A percentile compares a stretch with the other conserved stretches of the same genome.
Evolutionary conservation across 2,329 filamentous ascomycete species (phyloP).

Genomic region (Trichoderma asperellum): DNA sequence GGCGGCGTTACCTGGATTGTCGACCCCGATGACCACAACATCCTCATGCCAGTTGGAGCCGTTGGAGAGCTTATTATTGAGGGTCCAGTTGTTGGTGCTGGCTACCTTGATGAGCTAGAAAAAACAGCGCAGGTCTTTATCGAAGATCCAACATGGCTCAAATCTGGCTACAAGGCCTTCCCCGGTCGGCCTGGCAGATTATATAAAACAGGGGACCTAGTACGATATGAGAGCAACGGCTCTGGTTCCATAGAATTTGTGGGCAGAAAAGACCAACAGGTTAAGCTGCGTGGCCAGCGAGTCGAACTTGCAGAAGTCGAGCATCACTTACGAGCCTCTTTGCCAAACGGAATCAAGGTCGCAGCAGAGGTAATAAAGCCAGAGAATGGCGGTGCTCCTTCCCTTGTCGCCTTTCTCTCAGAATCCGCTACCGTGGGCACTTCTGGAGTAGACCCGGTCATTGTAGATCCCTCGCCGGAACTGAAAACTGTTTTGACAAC

Average conservation of each 20-base stretch:
- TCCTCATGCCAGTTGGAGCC: slow-evolving; percentile 52
- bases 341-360: slow-evolving; percentile 49
- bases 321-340: slow-evolving; percentile 50
- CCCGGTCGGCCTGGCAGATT: slow-evolving; percentile 50
- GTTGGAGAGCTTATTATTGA: slow-evolving; percentile 60
- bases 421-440: slow-evolving; percentile 32
- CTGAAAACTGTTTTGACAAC: slow-evolving; percentile 38
- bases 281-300: slow-evolving; percentile 68
- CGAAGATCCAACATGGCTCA: slow-evolving; percentile 57
- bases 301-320: slow-evolving; percentile 63
- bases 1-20: slow-evolving; percentile 57
- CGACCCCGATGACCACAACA: slow-evolving; percentile 51
- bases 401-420: slow-evolving; percentile 51
- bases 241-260: slow-evolving; percentile 60
- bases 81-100: slow-evolving; percentile 64
- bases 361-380: slow-evolving; percentile 55
- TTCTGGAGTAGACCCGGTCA: slow-evolving; percentile 31
- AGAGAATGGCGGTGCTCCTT: slow-evolving; percentile 46
- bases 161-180: slow-evolving; percentile 42
- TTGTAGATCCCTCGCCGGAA: slow-evolving; percentile 41
- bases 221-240: slow-evolving; percentile 56
- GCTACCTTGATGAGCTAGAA: slow-evolving; percentile 61
- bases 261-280: slow-evolving; percentile 68
- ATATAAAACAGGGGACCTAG: slow-evolving; percentile 65
- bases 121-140: slow-evolving; percentile 65